A percentile compares a stretch with the other conserved stretches of the same genome.
These are phyloP conservation scores for Quercus phellos DNA, from an alignment of 331 rosid genomes.

Conservation along the genomic window DNA sequence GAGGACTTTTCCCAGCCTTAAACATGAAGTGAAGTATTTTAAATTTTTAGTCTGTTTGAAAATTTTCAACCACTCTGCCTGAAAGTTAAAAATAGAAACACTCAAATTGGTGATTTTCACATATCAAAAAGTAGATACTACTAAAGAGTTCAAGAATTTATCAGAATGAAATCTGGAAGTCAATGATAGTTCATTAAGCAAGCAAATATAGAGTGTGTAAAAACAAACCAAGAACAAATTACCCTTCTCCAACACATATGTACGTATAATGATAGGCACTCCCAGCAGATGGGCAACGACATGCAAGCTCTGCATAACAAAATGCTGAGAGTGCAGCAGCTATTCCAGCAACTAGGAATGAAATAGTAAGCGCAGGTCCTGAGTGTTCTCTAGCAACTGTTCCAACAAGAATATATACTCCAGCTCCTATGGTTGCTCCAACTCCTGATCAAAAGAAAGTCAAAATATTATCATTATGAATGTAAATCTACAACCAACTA, in stretches of 20 bases:
- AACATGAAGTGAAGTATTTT: neutral
- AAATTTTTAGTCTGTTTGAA: neutral
- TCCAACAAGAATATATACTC: slow-evolving; percentile 96
- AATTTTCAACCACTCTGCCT: neutral
- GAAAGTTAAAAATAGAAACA: neutral
- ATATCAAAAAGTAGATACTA: neutral
- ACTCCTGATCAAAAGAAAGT: slow-evolving; percentile 51
- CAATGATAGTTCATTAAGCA: neutral
- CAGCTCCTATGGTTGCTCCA: slow-evolving; percentile 97
- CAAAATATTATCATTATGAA: neutral
- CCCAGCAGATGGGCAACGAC: slow-evolving; percentile 97
- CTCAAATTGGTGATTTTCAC: neutral
- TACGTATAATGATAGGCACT: slow-evolving; percentile 94
- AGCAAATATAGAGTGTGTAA: neutral
- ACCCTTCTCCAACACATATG: slow-evolving; percentile 97
- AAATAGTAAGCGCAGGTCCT: slow-evolving; percentile 83
- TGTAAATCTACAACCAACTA: neutral
- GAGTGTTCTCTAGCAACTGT: slow-evolving; percentile 93
- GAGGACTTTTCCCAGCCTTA: neutral
- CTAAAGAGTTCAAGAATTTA: neutral
- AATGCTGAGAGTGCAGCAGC: slow-evolving; percentile 94
- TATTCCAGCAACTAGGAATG: slow-evolving; percentile 79
- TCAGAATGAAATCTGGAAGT: neutral
- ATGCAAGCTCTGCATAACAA: slow-evolving; percentile 95
- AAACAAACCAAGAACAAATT: slow-evolving; percentile 2